Percentiles rank a stretch among this genome's conserved stretches.
These are phyloP conservation scores for Nannizzia gypsea DNA, from an alignment of 2,329 filamentous ascomycete genomes.

Conservation along the genomic window DNA sequence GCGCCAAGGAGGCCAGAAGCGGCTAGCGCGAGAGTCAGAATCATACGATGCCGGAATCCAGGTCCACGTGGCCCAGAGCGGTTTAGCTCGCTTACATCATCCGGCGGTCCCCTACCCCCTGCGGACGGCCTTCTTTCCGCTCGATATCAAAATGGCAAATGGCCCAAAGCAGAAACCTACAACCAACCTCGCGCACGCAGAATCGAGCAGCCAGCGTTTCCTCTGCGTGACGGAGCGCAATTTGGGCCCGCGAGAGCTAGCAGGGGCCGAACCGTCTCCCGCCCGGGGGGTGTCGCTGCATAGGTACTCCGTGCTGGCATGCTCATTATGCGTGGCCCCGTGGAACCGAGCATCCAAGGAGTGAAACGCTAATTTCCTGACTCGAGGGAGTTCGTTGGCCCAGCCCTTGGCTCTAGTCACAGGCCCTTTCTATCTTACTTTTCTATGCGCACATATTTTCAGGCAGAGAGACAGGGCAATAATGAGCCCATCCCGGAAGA, in stretches of 20 bases:
- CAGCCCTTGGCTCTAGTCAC: background rate
- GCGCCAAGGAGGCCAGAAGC: background rate
- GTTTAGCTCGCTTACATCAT: background rate
- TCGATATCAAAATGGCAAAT: background rate
- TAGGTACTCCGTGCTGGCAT: no score
- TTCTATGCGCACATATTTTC: background rate
- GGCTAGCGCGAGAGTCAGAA: background rate
- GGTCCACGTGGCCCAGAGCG: background rate
- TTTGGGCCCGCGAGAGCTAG: no score
- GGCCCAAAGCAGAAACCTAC: no score
- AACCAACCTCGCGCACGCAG: no score
- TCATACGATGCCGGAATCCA: background rate
- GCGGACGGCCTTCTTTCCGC: background rate
- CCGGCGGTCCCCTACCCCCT: background rate
- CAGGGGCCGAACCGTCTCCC: no score
- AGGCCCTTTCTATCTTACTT: background rate
- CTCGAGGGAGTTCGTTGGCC: background rate
- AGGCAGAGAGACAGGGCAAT: background rate
- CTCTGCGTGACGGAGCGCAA: no score
- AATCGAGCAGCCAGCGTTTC: no score
- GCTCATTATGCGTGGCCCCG: background rate
- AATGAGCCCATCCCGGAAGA: constrained; percentile 2
- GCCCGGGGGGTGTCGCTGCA: no score
- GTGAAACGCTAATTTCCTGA: background rate
- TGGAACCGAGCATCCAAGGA: background rate